These are phyloP conservation scores for Metschnikowia rubicola DNA, from an alignment of 805 yeast genomes.

Conservation along the genomic window DNA sequence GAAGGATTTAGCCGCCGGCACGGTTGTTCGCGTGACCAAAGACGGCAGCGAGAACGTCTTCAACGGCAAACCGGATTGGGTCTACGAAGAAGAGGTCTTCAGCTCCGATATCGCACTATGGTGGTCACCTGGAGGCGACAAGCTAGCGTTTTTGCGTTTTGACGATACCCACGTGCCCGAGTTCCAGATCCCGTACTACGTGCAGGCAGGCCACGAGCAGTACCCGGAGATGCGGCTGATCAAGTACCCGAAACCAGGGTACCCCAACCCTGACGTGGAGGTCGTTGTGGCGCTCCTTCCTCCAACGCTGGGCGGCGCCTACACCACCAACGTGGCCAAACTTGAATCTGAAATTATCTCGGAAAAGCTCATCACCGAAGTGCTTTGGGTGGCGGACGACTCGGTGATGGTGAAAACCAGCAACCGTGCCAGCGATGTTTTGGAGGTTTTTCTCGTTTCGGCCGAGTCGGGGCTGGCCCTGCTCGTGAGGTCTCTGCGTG, in stretches of 20 bases:
- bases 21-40: slow-evolving; percentile 49
- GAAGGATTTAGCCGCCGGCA: slow-evolving; percentile 30
- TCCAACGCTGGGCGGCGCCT: slow-evolving; percentile 9
- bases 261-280: slow-evolving; percentile 64
- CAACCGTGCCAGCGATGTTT: slow-evolving; percentile 56
- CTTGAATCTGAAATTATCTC: slow-evolving; percentile 9
- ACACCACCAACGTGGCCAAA: slow-evolving; percentile 8
- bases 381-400: slow-evolving; percentile 52
- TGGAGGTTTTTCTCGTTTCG: slow-evolving; percentile 49
- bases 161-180: slow-evolving; percentile 74
- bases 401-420: slow-evolving; percentile 56
- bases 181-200: slow-evolving; percentile 72
- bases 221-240: slow-evolving; percentile 55
- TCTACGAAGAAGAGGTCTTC: slow-evolving; percentile 86
- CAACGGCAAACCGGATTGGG: slow-evolving; percentile 94
- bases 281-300: slow-evolving; percentile 16
- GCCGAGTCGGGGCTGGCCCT: slow-evolving; percentile 23
- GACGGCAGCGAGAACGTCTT: slow-evolving; percentile 73
- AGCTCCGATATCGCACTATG: slow-evolving; percentile 68
- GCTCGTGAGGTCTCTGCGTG: slow-evolving; percentile 43
- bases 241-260: slow-evolving; percentile 80
- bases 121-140: slow-evolving; percentile 83
- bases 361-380: slow-evolving; percentile 52
- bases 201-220: slow-evolving; percentile 42
- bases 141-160: slow-evolving; percentile 59